Percentiles rank a stretch among this genome's conserved stretches.
Evolutionary conservation across 805 yeast species (phyloP).

Genomic region (Candida silvicultrix): DNA sequence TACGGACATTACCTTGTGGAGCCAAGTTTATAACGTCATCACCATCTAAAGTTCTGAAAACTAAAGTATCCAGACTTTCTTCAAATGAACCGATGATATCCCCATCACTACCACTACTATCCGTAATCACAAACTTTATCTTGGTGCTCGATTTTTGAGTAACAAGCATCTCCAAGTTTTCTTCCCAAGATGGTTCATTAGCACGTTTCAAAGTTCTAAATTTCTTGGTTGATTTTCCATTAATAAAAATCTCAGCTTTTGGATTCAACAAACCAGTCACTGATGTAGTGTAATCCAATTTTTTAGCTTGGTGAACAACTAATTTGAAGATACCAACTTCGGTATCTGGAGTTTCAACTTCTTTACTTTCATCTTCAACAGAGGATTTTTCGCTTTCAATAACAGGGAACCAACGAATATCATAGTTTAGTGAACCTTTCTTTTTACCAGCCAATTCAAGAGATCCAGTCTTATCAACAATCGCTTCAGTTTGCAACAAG

Average conservation of each 20-base stretch:
- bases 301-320: slow-evolving; percentile 51
- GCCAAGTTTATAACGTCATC: slow-evolving; percentile 42
- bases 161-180: slow-evolving; percentile 53
- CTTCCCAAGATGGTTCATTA: slow-evolving; percentile 72
- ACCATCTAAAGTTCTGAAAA: slow-evolving; percentile 40
- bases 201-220: slow-evolving; percentile 59
- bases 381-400: slow-evolving; percentile 13
- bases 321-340: slow-evolving; percentile 72
- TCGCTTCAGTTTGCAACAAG: slow-evolving; percentile 47
- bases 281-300: slow-evolving; percentile 47
- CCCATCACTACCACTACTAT: slow-evolving; percentile 47
- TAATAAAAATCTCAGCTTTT: slow-evolving; percentile 59
- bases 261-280: slow-evolving; percentile 44
- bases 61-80: slow-evolving; percentile 34
- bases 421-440: slow-evolving; percentile 56
- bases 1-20: slow-evolving; percentile 48
- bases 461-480: slow-evolving; percentile 18
- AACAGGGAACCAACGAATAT: slow-evolving; percentile 36
- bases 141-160: slow-evolving; percentile 53
- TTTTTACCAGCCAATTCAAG: slow-evolving; percentile 38
- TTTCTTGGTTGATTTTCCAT: slow-evolving; percentile 46
- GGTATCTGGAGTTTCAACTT: slow-evolving; percentile 37
- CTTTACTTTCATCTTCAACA: slow-evolving; percentile 22
- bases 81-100: slow-evolving; percentile 48
- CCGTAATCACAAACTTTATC: slow-evolving; percentile 49